A percentile compares a stretch with the other conserved stretches of the same genome.
phyloP scores from a whole-genome alignment of 495 filamentous ascomycete genomes.

The Margaritispora aquatica region DNA sequence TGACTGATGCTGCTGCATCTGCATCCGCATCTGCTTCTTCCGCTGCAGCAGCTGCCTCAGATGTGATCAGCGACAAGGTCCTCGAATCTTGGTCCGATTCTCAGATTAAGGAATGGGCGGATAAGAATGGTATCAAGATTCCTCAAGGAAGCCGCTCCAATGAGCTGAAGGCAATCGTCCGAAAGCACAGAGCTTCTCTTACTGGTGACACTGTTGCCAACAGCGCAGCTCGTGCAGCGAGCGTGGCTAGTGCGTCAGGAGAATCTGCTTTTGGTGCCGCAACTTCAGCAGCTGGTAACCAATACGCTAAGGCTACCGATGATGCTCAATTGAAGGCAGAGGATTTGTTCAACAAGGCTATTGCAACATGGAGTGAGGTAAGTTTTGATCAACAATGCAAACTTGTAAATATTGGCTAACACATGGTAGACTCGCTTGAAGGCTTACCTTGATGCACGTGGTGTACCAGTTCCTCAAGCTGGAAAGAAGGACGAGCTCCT shows the following conservation, averaged over 20 bases:
- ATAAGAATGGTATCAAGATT: slow-evolving; percentile 70
- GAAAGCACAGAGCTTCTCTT: slow-evolving; percentile 77
- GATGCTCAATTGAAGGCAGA: slow-evolving; percentile 56
- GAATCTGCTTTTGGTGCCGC: slow-evolving; percentile 70
- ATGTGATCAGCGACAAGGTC: slow-evolving; percentile 74
- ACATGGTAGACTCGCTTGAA: slow-evolving; percentile 52
- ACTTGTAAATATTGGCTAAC: slow-evolving; percentile 1
- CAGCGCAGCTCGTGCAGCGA: slow-evolving; percentile 24
- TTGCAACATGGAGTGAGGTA: slow-evolving; percentile 59
- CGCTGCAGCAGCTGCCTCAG: slow-evolving; percentile 60
- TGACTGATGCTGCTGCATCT: slow-evolving; percentile 51
- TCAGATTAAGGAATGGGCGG: slow-evolving; percentile 69
- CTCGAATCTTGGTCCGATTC: slow-evolving; percentile 87
- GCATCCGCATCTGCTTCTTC: slow-evolving; percentile 59
- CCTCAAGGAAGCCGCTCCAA: slow-evolving; percentile 91
- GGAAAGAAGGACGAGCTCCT: slow-evolving; percentile 76
- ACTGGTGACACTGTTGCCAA: slow-evolving; percentile 54
- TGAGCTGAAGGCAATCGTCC: slow-evolving; percentile 83
- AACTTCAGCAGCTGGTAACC: slow-evolving; percentile 73
- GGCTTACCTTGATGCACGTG: slow-evolving; percentile 64
- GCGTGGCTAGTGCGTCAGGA: slow-evolving; percentile 43
- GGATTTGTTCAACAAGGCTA: slow-evolving; percentile 58
- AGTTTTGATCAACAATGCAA: slow-evolving; percentile 11
- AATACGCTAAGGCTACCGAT: slow-evolving; percentile 71
- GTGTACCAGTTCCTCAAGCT: slow-evolving; percentile 66